A percentile compares a stretch with the other conserved stretches of the same genome.
Conservation (phyloP, 352 stramenopile species). For the Halophytophthora polymorphica region DNA sequence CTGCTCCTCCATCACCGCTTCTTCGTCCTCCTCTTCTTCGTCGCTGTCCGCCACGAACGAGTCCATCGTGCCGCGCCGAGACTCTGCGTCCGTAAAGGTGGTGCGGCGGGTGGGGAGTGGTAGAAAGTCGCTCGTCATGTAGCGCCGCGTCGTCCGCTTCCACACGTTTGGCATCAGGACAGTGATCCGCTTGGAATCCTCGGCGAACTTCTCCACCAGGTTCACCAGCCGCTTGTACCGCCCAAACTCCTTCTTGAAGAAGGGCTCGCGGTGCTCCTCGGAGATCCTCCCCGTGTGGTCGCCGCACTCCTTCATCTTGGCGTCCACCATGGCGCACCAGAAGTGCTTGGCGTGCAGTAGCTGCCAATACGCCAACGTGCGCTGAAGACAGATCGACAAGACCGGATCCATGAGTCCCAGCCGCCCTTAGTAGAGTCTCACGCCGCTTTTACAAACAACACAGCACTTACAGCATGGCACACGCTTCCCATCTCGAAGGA, state of each 20-base stretch:
- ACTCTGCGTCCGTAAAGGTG: slow-evolving; percentile 3
- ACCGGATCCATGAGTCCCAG: slow-evolving; percentile 1
- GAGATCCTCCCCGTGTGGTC: slow-evolving; percentile 47
- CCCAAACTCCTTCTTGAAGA: slow-evolving; percentile 69
- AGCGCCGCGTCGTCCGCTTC: slow-evolving; percentile 47
- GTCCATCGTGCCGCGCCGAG: slow-evolving; percentile 53
- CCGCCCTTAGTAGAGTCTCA: background rate
- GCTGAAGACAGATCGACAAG: slow-evolving; percentile 26
- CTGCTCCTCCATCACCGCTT: slow-evolving; percentile 29
- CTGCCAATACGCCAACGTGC: slow-evolving; percentile 75
- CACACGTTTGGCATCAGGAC: slow-evolving; percentile 59
- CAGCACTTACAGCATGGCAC: slow-evolving; percentile 61
- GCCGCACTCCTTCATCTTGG: slow-evolving; percentile 40
- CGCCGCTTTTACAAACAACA: background rate
- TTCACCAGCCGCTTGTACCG: slow-evolving; percentile 65
- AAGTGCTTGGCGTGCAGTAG: slow-evolving; percentile 80
- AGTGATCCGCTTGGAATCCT: slow-evolving; percentile 36
- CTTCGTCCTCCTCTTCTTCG: slow-evolving; percentile 43
- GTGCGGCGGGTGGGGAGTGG: slow-evolving; percentile 13
- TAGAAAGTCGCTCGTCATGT: slow-evolving; percentile 52
- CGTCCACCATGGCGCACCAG: slow-evolving; percentile 70
- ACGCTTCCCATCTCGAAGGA: slow-evolving; percentile 77
- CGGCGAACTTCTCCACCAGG: slow-evolving; percentile 66
- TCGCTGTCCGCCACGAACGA: slow-evolving; percentile 63
- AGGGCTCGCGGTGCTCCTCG: slow-evolving; percentile 31